Evolutionary conservation across 441 rosid species (phyloP).

Genomic region (Brassica balearica): DNA sequence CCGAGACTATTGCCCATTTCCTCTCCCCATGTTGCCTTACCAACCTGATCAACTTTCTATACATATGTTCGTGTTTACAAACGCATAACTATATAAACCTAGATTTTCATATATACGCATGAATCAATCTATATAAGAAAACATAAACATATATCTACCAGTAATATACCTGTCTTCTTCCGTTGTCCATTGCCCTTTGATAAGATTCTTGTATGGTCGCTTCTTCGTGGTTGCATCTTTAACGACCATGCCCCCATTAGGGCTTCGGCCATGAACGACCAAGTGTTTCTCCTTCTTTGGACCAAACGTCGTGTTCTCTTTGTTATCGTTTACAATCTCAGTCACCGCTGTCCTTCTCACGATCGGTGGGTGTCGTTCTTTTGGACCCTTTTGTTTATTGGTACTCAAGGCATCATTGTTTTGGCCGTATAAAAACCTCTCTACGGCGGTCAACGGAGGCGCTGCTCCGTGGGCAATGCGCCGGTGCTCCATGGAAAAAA

Average conservation of each 20-base stretch:
- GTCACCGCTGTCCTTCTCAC: constrained; percentile 30
- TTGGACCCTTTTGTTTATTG: constrained; percentile 38
- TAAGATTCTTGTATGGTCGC: constrained; percentile 49
- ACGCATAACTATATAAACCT: not conserved
- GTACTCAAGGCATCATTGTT: constrained; percentile 35
- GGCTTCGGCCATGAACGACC: constrained; percentile 44
- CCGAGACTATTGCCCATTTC: constrained; percentile 93
- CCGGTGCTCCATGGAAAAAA: constrained; percentile 38
- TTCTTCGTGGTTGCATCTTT: constrained; percentile 44
- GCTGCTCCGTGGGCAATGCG: constrained; percentile 43
- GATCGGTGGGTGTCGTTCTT: constrained; percentile 41
- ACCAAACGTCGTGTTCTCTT: constrained; percentile 45
- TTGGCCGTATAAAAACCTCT: constrained; percentile 71
- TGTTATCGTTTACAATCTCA: constrained; percentile 45
- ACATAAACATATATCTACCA: not conserved
- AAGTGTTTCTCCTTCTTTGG: constrained; percentile 42
- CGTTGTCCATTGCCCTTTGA: constrained; percentile 93
- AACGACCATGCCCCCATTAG: constrained; percentile 33
- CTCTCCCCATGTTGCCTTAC: constrained; percentile 83
- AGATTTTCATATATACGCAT: constrained; percentile 2
- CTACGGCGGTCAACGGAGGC: constrained; percentile 78
- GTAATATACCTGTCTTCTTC: constrained; percentile 80
- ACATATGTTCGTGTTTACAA: constrained; percentile 13
- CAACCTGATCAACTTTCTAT: constrained; percentile 73
- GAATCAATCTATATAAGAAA: not conserved